phyloP scores from a whole-genome alignment of 164 flowering plant species.

The Protea cynaroides region DNA sequence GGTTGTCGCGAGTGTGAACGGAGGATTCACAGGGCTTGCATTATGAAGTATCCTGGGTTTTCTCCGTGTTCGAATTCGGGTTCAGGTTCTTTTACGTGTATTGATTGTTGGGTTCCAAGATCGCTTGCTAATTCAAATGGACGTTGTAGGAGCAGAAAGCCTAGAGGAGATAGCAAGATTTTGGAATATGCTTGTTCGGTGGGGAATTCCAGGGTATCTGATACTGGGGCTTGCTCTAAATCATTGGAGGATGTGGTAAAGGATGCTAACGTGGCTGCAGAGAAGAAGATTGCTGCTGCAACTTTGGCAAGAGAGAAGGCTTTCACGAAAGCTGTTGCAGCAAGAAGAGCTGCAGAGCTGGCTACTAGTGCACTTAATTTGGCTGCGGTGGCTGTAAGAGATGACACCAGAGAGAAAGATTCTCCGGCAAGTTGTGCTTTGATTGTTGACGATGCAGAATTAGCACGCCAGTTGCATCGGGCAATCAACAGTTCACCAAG shows the following conservation, averaged over 20 bases:
- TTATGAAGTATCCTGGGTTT: constrained; percentile 14
- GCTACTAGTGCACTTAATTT: constrained; percentile 25
- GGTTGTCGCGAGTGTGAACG: constrained; percentile 35
- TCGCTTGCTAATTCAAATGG: constrained; percentile 15
- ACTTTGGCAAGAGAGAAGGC: constrained; percentile 33
- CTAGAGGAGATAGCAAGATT: constrained; percentile 1
- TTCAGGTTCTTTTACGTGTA: constrained; percentile 32
- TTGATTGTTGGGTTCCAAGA: constrained; percentile 77
- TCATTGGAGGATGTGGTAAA: constrained; percentile 30
- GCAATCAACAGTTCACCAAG: constrained; percentile 53
- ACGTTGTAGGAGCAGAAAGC: constrained; percentile 10
- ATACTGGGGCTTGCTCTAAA: not conserved
- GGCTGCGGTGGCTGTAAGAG: constrained; percentile 11
- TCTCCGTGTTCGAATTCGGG: constrained; percentile 27
- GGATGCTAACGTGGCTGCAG: constrained; percentile 27
- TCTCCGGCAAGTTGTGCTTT: not conserved
- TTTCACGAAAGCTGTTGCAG: constrained; percentile 25
- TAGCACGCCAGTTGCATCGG: constrained; percentile 47
- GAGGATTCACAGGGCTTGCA: constrained; percentile 40
- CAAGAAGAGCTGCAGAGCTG: constrained; percentile 28
- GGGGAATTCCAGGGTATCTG: constrained; percentile 9
- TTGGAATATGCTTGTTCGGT: not conserved
- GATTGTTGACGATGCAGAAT: constrained; percentile 33
- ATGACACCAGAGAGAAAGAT: constrained; percentile 3
- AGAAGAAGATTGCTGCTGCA: constrained; percentile 26